These are phyloP conservation scores for Phlebopus sp. DNA, from an alignment of 1,284 basidiomycete genomes.

Conservation along the genomic window DNA sequence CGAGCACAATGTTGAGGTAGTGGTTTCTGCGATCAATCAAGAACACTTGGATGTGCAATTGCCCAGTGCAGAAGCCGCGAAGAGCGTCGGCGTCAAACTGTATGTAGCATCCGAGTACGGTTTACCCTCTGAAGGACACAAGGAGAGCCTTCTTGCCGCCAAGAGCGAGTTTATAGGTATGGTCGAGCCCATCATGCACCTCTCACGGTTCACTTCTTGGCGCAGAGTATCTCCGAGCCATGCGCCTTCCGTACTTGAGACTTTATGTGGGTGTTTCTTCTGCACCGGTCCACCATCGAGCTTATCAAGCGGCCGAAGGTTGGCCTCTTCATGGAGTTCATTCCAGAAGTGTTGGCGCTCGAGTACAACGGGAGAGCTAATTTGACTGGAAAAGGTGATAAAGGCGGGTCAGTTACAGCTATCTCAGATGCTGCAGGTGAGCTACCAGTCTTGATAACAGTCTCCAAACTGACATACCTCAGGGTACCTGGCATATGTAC, in stretches of 20 bases:
- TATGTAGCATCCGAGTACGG: constrained; percentile 37
- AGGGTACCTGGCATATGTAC: constrained; percentile 32
- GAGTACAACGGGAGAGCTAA: constrained; percentile 22
- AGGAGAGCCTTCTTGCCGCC: constrained; percentile 15
- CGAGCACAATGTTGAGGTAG: constrained; percentile 26
- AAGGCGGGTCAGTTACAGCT: constrained; percentile 27
- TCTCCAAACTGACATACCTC: neutral
- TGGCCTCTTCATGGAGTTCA: constrained; percentile 20
- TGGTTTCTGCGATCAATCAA: constrained; percentile 29
- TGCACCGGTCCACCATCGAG: neutral
- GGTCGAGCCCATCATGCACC: neutral
- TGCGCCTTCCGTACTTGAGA: constrained; percentile 25
- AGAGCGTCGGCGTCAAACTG: constrained; percentile 30
- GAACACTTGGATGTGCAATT: constrained; percentile 23
- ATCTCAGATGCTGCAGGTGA: constrained; percentile 27
- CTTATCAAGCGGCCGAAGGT: constrained; percentile 6
- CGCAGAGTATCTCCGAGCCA: constrained; percentile 18
- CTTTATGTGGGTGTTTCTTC: constrained; percentile 24
- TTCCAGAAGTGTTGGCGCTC: constrained; percentile 15
- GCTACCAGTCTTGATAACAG: neutral
- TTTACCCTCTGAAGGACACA: constrained; percentile 16
- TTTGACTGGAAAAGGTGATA: constrained; percentile 28
- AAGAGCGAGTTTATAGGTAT: constrained; percentile 19
- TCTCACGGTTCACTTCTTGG: neutral
- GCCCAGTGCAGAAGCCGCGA: constrained; percentile 27